These are phyloP conservation scores for Alloascoidea africana DNA, from an alignment of 805 yeast genomes.

Conservation along the genomic window DNA sequence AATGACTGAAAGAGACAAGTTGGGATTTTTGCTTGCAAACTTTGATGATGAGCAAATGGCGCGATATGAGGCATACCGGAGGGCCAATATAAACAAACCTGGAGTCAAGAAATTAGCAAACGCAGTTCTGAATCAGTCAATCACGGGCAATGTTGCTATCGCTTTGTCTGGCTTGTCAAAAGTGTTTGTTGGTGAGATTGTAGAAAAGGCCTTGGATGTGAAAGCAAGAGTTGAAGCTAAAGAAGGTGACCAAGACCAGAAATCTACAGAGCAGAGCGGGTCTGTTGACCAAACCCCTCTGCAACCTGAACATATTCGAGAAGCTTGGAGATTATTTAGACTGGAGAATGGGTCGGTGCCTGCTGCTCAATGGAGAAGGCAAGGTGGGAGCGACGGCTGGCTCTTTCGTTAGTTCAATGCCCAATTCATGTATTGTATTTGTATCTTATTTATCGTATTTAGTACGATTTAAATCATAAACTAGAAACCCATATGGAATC, in stretches of 20 bases:
- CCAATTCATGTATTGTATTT: neutral
- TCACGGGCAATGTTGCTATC: slow-evolving; percentile 67
- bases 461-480: neutral
- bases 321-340: slow-evolving; percentile 73
- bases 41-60: slow-evolving; percentile 75
- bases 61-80: slow-evolving; percentile 72
- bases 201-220: slow-evolving; percentile 64
- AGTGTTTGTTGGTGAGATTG: slow-evolving; percentile 79
- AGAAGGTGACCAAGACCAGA: slow-evolving; percentile 15
- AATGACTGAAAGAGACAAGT: slow-evolving; percentile 35
- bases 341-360: slow-evolving; percentile 52
- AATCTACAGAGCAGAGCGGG: too few species aligned
- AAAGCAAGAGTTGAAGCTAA: slow-evolving; percentile 32
- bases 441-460: neutral
- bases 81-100: slow-evolving; percentile 58
- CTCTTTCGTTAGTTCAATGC: slow-evolving; percentile 37
- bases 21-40: slow-evolving; percentile 49
- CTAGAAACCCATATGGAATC: neutral
- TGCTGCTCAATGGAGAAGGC: slow-evolving; percentile 50
- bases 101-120: slow-evolving; percentile 74
- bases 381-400: slow-evolving; percentile 58
- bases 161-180: slow-evolving; percentile 79
- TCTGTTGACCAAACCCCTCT: slow-evolving; percentile 38
- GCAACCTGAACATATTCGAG: slow-evolving; percentile 72
- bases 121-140: slow-evolving; percentile 62